Conservation (phyloP, 371 early-diverging fungal genomes). For the Mortierella sp. region DNA sequence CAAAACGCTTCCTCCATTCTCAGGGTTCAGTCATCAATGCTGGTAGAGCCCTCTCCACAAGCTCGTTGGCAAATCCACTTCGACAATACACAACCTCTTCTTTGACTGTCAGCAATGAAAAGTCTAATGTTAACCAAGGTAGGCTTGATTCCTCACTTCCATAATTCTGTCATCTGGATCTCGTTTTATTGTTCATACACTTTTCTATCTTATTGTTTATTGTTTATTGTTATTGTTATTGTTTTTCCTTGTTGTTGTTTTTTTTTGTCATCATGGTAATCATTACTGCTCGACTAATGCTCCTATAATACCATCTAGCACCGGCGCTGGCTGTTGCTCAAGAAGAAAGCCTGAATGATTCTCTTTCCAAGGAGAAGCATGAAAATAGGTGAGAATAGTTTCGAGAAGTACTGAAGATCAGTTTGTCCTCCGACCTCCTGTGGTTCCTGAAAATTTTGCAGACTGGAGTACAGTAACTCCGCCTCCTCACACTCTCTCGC, state of each 20-base stretch:
- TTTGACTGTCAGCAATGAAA: conserved; percentile 31
- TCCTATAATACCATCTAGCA: conserved; percentile 20
- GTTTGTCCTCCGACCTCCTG: too few species aligned
- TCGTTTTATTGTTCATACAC: neutral
- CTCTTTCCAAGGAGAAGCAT: conserved; percentile 34
- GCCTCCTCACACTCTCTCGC: neutral
- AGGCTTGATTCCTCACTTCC: neutral
- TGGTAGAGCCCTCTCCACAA: neutral
- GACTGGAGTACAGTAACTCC: neutral
- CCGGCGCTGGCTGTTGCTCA: conserved; percentile 37
- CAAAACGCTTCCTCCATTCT: neutral
- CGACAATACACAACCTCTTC: conserved; percentile 42
- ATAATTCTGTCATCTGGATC: neutral
- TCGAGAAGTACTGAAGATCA: neutral
- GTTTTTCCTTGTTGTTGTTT: neutral
- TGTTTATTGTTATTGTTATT: neutral
- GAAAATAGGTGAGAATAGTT: conserved; percentile 33
- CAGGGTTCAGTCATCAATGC: neutral
- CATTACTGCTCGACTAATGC: neutral
- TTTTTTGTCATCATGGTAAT: neutral
- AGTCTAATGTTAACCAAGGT: conserved; percentile 53
- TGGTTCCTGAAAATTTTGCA: conserved; percentile 8
- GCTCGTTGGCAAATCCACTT: conserved; percentile 7
- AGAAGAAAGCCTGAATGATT: conserved; percentile 33
- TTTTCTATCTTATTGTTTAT: neutral